Evolutionary conservation across 805 yeast species (phyloP), one percentile per base, ranked within the genome.

Genomic region (Wickerhamomyces strasburgensis): DNA sequence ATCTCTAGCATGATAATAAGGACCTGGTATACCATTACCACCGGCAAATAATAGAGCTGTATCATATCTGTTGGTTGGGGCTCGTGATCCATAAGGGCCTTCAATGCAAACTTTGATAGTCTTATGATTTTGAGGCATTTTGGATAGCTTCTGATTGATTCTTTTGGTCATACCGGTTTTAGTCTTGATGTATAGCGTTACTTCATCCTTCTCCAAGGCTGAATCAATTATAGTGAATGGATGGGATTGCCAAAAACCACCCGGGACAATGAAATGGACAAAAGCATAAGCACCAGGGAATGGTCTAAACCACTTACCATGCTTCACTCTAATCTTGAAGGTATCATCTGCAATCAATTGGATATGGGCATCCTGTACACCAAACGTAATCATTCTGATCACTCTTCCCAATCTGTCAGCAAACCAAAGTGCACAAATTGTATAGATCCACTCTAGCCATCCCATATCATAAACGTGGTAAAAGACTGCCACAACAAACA

Each of bases 231-330:
- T 57, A 1, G 89, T 79, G 59, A 84, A 82, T 4, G 90, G 90
- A 55, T 83, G 88, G 5, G 82, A 73, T 54, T 82, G 86, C 78
- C 80, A 80, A 55, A 80, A 76, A 27, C 68, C 58, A 3, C 60
- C 52, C 14, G 71, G 65, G 30, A 72, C 61, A 39, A 79, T 44
- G 54, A 82, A 77, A 58, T 79, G 71, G 26, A 84, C 58, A 49
- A 65, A 82, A 1, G 70, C 75, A 53, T 62, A 75, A 13, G 72
- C 64, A 19, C 85, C 83, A 3, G 87, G 80, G 39, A 51, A 59
- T 15, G 70, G 61, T 28, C 61, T 62, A 69, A 80, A 73, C 42
- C 50, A 52, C 8, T 52, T 49, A 14, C 86, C 82, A 37, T 60
- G 56, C 31, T 51, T 51, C 3, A 65, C 48, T 6, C 49, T 43